Base-by-base conservation (phyloP, 148 eudicot species). In the Nepenthes mirabilis region DNA sequence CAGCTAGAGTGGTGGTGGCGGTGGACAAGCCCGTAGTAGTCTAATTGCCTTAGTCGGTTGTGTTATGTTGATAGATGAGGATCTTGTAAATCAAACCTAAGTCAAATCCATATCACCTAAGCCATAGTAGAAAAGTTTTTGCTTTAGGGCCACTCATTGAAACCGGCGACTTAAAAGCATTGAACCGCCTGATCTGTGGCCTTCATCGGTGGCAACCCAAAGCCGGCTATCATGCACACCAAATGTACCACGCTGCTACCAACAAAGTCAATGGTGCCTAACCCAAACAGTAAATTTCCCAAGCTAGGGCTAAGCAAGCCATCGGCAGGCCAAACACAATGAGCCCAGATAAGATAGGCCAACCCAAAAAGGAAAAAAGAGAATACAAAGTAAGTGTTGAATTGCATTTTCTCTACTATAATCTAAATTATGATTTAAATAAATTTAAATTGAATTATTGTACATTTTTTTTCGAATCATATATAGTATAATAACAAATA, bases 71-170 rank as follows among this genome's bases (percentile, higher is more conserved):
- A 0, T 84, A 5, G 4, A 79, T 78, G 1, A 79, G 70, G 6
- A 85, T 82, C 43, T 77, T 75, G 36, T 61, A 52, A 37, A 79
- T 79, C 0, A 87, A 85, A 0, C 91, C 91, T 0, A 83, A 87
- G 53, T 85, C 82, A 59, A 85, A 85, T 56, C 91, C 87, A 23
- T 79, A 82, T 87, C 91, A 85, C 4, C 91, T 87, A 34, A 85
- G 82, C 87, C 91, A 82, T 11, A 85, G 34, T 63, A 85, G 56
- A 57, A 85, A 85, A 11, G 91, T 85, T 2, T 87, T 79, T 1
- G 85, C 82, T 48, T 80, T 85, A 40, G 82, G 91, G 32, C 87
- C 91, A 3, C 82, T 62, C 79, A 85, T 77, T 1, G 65, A 14
- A 5, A 85, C 81, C 5, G 87, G 74, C 65, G 77, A 75, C 1